phyloP scores from a whole-genome alignment of 176 grass and related monocot genomes.

The Hordeum marinum region DNA sequence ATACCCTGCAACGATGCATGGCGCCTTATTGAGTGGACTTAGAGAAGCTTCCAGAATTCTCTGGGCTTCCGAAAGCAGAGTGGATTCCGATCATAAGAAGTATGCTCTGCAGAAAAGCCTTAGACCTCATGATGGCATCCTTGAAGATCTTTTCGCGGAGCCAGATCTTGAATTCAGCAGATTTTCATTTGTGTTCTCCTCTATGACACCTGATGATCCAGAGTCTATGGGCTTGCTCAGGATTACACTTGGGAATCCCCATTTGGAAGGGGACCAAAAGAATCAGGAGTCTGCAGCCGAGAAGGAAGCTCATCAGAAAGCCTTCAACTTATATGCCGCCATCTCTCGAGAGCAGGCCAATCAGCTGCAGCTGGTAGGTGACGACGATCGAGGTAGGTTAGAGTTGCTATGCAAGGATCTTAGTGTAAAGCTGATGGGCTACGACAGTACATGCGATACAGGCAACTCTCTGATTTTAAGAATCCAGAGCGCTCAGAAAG shows the following conservation, averaged over 20 bases:
- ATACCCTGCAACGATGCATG: constrained; percentile 96
- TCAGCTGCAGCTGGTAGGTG: constrained; percentile 37
- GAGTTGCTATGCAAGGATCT: constrained; percentile 62
- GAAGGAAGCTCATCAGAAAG: constrained; percentile 1
- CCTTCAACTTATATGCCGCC: constrained; percentile 54
- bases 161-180: constrained; percentile 75
- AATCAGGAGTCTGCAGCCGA: constrained; percentile 14
- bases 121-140: constrained; percentile 14
- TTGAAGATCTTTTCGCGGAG: constrained; percentile 63
- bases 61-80: constrained; percentile 28
- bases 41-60: constrained; percentile 77
- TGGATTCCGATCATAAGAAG: constrained; percentile 45
- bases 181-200: constrained; percentile 61
- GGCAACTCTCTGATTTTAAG: constrained; percentile 51
- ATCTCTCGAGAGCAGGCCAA: constrained; percentile 48
- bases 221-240: constrained; percentile 56
- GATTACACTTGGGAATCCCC: constrained; percentile 30
- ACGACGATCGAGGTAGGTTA: constrained; percentile 50
- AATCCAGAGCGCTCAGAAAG: constrained; percentile 48
- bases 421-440: constrained; percentile 69
- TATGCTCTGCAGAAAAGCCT: constrained; percentile 38
- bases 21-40: constrained; percentile 86
- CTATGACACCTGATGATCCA: constrained; percentile 39
- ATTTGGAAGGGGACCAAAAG: constrained; percentile 16
- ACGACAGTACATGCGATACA: constrained; percentile 37